Evolutionary conservation across 2,329 filamentous ascomycete genomes (phyloP), one percentile per base, ranked within the genome.

Genomic region (Stemphylium beticola): DNA sequence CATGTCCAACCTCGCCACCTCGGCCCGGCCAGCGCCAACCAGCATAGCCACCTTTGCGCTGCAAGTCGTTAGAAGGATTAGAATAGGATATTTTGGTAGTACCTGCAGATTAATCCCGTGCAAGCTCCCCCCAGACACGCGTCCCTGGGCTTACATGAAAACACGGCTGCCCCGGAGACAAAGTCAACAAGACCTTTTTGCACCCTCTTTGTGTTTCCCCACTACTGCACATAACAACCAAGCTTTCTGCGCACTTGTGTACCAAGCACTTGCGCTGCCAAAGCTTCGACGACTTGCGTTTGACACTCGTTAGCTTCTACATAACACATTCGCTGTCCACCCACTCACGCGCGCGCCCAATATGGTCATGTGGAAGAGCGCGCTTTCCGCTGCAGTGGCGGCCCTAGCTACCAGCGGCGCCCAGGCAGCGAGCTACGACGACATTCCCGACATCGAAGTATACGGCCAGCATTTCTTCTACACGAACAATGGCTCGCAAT

Each of bases 391-490:
- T 29, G 61, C 59, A 22, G 61, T 65, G 24, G 56, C 57, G n/a
- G 47, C 66, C 46, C 40, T 55, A 7, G 46, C 52, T 32, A 41
- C 52, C 38, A 55, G 57, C 39, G 52, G 55, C 26, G 64, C 50
- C 8, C 51, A 55, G 20, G 67, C 66, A 3, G 65, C 67, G 37
- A 74, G 71, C 49, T 74, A 67, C 56, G 65, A 72, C 41, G 58
- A 63, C 43, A 74, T 74, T 39, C 65, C 71, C 8, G 65, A 63
- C 18, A 63, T 70, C 37, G 67, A 74, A 53, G 65, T 64, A 51
- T 70, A 88, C 85, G 88, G 91, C 66, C 85, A 86, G 74, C 92
- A 95, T 78, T 93, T 96, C 83, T 97, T 96, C 83, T 93, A 91
- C 82, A 83, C 90, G 73, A 91, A 89, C 78, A 90, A 89, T 74